These are phyloP conservation scores for Musa acuminata DNA, from an alignment of 176 grass and related monocot species.

Conservation along the genomic window DNA sequence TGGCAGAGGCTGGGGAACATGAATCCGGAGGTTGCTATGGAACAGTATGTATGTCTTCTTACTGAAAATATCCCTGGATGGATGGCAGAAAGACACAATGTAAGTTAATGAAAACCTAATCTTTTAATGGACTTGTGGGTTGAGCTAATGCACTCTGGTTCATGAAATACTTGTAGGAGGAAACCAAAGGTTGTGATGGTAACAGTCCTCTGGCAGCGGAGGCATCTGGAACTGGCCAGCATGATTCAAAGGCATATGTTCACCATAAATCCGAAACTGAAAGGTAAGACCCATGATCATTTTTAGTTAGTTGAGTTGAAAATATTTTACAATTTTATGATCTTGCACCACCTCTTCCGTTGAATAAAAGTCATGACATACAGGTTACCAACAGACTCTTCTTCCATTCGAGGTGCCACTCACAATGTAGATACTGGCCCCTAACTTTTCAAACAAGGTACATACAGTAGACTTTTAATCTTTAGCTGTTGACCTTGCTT, in stretches of 20 bases:
- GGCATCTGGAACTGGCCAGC: not conserved
- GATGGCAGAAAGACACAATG: conserved; percentile 27
- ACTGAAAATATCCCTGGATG: conserved; percentile 58
- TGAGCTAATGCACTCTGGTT: not conserved
- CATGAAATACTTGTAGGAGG: not conserved
- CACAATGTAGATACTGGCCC: not conserved
- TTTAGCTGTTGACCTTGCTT: not conserved
- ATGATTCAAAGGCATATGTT: conserved; percentile 3
- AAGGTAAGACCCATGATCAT: conserved; percentile 5
- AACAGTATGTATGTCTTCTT: conserved; percentile 61
- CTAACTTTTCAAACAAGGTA: conserved; percentile 17
- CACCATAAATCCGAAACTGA: not conserved
- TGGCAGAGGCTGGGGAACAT: conserved; percentile 73
- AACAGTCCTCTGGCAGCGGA: not conserved
- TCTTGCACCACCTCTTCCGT: not conserved
- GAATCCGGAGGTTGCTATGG: conserved; percentile 75
- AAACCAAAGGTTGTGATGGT: not conserved
- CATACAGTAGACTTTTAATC: not conserved
- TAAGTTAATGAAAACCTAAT: conserved; percentile 10
- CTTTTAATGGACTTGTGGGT: not conserved
- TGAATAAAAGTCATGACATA: not conserved
- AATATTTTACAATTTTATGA: not conserved
- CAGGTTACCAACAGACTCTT: conserved; percentile 18
- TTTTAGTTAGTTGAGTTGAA: not conserved
- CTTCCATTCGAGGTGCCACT: not conserved